Evolutionary conservation across 306 rosid species (phyloP).

Genomic region (Ormosia emarginata): DNA sequence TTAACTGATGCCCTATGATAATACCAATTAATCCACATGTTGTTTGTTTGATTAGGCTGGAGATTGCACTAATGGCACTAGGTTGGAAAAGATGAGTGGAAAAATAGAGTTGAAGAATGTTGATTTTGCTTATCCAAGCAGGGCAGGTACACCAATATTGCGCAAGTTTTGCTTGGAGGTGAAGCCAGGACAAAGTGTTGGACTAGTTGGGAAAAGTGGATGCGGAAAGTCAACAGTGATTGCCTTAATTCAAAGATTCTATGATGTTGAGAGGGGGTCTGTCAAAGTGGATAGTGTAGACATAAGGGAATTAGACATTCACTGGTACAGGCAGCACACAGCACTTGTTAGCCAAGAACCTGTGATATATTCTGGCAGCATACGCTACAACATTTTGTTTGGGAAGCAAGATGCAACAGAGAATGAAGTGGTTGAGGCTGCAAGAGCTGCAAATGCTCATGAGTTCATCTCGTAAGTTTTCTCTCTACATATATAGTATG

Average conservation of each 20-base stretch:
- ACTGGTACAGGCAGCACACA: constrained; percentile 75
- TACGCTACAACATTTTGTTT: constrained; percentile 68
- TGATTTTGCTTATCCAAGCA: constrained; percentile 75
- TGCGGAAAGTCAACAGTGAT: constrained; percentile 94
- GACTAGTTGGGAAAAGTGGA: constrained; percentile 89
- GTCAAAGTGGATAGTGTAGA: constrained; percentile 80
- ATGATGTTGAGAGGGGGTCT: constrained; percentile 70
- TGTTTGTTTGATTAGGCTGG: constrained; percentile 34
- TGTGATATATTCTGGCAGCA: constrained; percentile 67
- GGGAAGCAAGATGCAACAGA: constrained; percentile 80
- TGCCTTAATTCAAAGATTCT: constrained; percentile 73
- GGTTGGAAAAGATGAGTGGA: constrained; percentile 59
- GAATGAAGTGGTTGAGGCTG: constrained; percentile 76
- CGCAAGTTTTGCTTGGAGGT: constrained; percentile 73
- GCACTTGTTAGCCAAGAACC: constrained; percentile 97
- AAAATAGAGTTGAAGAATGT: constrained; percentile 78
- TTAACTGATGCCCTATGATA: not conserved
- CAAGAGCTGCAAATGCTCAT: constrained; percentile 82
- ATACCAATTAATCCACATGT: not conserved
- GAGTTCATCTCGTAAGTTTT: constrained; percentile 85
- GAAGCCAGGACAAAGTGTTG: constrained; percentile 74
- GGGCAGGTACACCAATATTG: constrained; percentile 56
- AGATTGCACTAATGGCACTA: constrained; percentile 46
- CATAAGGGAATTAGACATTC: constrained; percentile 67
- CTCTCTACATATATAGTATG: not conserved